phyloP scores from a whole-genome alignment of 768 basidiomycete species.

The Russula brevipes region DNA sequence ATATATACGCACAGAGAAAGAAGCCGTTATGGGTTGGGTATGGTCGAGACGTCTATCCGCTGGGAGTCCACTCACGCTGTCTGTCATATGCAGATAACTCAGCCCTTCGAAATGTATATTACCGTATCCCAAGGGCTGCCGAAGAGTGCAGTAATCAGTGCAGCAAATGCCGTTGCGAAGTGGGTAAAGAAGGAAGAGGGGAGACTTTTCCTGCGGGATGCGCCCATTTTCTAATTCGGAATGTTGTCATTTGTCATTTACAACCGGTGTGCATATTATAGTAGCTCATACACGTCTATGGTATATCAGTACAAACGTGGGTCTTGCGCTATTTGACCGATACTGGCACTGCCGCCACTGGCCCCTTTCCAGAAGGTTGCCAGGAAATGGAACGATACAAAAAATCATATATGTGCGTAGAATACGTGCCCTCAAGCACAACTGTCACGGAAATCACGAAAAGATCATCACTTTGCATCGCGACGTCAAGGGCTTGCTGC shows the following conservation, averaged over 20 bases:
- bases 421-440: slow-evolving; percentile 18
- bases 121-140: slow-evolving; percentile 76
- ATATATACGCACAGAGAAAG: slow-evolving; percentile 78
- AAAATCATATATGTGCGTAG: slow-evolving; percentile 25
- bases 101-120: slow-evolving; percentile 89
- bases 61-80: neutral
- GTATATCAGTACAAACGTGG: neutral
- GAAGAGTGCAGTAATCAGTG: slow-evolving; percentile 80
- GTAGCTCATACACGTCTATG: slow-evolving; percentile 3
- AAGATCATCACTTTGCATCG: slow-evolving; percentile 11
- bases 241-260: neutral
- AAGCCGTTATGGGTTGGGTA: slow-evolving; percentile 95
- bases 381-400: slow-evolving; percentile 20
- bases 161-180: slow-evolving; percentile 81
- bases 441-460: slow-evolving; percentile 25
- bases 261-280: neutral
- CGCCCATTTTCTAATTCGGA: slow-evolving; percentile 68
- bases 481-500: slow-evolving; percentile 22
- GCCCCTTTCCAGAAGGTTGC: slow-evolving; percentile 12
- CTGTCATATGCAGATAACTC: slow-evolving; percentile 61
- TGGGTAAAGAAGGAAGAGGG: slow-evolving; percentile 92
- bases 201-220: slow-evolving; percentile 76
- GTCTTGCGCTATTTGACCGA: neutral
- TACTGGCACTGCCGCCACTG: slow-evolving; percentile 4
- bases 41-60: slow-evolving; percentile 29